A percentile compares a stretch with the other conserved stretches of the same genome.
phyloP scores from a whole-genome alignment of 2,329 filamentous ascomycete genomes.

The Fusarium tricinctum region DNA sequence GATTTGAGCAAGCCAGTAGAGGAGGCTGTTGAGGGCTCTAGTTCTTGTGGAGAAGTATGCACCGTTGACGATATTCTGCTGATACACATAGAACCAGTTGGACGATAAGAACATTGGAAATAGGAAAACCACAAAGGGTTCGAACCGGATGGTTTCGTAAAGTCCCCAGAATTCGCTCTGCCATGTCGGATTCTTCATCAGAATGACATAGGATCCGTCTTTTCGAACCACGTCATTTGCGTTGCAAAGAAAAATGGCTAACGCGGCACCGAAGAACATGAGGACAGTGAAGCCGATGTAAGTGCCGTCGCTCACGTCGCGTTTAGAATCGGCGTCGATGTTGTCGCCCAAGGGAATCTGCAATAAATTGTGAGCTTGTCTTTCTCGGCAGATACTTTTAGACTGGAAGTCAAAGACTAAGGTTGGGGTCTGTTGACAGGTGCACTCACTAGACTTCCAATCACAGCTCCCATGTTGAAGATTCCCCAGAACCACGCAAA shows the following conservation, averaged over 20 bases:
- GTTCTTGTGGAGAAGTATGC: slow-evolving; percentile 81
- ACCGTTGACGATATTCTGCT: slow-evolving; percentile 79
- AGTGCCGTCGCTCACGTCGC: slow-evolving; percentile 76
- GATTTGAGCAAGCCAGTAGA: slow-evolving; percentile 81
- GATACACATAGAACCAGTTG: slow-evolving; percentile 88
- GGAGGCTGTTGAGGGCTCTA: slow-evolving; percentile 75
- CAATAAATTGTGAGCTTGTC: too few species aligned
- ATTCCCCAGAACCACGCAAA: slow-evolving; percentile 96
- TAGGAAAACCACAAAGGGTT: slow-evolving; percentile 77
- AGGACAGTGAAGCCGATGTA: slow-evolving; percentile 89
- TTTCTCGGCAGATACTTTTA: too few species aligned
- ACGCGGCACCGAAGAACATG: slow-evolving; percentile 77
- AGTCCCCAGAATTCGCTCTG: slow-evolving; percentile 82
- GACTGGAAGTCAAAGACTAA: too few species aligned
- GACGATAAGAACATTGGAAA: slow-evolving; percentile 87
- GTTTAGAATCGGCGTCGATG: slow-evolving; percentile 25
- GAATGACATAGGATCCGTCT: slow-evolving; percentile 83
- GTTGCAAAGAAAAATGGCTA: slow-evolving; percentile 79
- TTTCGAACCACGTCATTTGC: slow-evolving; percentile 79
- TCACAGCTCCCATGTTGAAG: slow-evolving; percentile 91
- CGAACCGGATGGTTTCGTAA: slow-evolving; percentile 76
- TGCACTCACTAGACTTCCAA: slow-evolving; percentile 74
- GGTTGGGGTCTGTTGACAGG: too few species aligned
- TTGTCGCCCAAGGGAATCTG: slow-evolving; percentile 60
- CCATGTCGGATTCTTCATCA: slow-evolving; percentile 94